These are phyloP conservation scores for Scolecobasidium constrictum DNA, from an alignment of 2,329 filamentous ascomycete genomes.

Conservation along the genomic window DNA sequence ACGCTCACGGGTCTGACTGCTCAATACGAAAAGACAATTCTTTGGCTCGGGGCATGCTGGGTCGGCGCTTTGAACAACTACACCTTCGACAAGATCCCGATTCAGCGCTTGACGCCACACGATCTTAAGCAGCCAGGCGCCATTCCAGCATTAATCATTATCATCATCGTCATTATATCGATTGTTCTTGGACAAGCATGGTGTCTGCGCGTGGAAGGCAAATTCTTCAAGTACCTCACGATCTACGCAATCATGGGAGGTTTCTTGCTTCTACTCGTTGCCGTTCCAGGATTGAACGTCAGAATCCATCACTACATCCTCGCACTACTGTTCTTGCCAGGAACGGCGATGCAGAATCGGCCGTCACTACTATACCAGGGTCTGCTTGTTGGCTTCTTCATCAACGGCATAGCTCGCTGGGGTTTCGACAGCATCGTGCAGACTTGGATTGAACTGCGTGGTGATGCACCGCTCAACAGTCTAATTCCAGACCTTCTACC, in stretches of 20 bases:
- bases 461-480: slow-evolving; percentile 41
- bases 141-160: slow-evolving; percentile 65
- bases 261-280: slow-evolving; percentile 58
- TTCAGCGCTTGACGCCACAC: slow-evolving; percentile 80
- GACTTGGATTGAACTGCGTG: slow-evolving; percentile 61
- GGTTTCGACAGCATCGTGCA: slow-evolving; percentile 84
- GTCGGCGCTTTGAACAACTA: slow-evolving; percentile 89
- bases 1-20: slow-evolving; percentile 63
- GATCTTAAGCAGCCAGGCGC: slow-evolving; percentile 87
- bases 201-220: slow-evolving; percentile 75
- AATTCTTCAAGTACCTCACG: slow-evolving; percentile 65
- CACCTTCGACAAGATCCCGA: slow-evolving; percentile 88
- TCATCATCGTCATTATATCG: slow-evolving; percentile 57
- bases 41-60: slow-evolving; percentile 88
- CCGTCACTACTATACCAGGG: slow-evolving; percentile 82
- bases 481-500: slow-evolving; percentile 41
- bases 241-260: slow-evolving; percentile 61
- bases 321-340: slow-evolving; percentile 73
- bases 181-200: slow-evolving; percentile 70
- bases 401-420: slow-evolving; percentile 91
- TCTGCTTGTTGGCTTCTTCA: slow-evolving; percentile 77
- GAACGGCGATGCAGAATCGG: slow-evolving; percentile 79
- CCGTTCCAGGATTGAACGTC: slow-evolving; percentile 65
- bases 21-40: slow-evolving; percentile 78
- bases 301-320: slow-evolving; percentile 95